Evolutionary conservation across 345 rosid genomes (phyloP).

Genomic region (Populus tremula): DNA sequence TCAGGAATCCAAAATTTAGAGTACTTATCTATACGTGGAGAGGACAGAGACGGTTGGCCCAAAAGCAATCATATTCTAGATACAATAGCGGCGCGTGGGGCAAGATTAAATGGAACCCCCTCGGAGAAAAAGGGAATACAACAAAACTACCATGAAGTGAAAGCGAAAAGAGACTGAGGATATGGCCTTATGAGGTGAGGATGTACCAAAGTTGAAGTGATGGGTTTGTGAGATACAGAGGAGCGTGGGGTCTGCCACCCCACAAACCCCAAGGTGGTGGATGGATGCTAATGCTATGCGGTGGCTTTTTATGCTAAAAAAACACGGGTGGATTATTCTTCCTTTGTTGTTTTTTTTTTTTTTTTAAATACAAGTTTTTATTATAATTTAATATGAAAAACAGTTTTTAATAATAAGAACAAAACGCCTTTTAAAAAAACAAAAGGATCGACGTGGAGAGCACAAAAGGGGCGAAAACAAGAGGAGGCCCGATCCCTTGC

Average conservation of each 20-base stretch:
- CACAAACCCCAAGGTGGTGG: neutral
- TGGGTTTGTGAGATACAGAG: neutral
- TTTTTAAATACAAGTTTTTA: no score
- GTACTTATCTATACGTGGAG: neutral
- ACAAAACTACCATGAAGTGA: constrained; percentile 12
- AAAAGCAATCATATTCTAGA: neutral
- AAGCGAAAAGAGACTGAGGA: neutral
- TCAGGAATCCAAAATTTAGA: no score
- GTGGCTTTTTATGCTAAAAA: no score
- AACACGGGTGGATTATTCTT: no score
- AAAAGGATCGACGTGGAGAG: neutral
- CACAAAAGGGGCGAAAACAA: neutral
- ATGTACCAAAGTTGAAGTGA: neutral
- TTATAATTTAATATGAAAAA: no score
- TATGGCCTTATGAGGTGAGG: neutral
- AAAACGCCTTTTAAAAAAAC: no score
- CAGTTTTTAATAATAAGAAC: no score
- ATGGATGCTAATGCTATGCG: neutral
- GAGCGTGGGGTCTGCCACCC: constrained; percentile 2
- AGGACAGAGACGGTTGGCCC: neutral
- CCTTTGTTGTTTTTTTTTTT: no score
- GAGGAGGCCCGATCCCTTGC: no score
- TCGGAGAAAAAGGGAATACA: neutral
- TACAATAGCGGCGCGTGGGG: constrained; percentile 23
- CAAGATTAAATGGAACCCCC: neutral